Evolutionary conservation across 192 early-diverging fungal species (phyloP), one percentile per base, ranked within the genome.

Genomic region (Coemansia sp.): DNA sequence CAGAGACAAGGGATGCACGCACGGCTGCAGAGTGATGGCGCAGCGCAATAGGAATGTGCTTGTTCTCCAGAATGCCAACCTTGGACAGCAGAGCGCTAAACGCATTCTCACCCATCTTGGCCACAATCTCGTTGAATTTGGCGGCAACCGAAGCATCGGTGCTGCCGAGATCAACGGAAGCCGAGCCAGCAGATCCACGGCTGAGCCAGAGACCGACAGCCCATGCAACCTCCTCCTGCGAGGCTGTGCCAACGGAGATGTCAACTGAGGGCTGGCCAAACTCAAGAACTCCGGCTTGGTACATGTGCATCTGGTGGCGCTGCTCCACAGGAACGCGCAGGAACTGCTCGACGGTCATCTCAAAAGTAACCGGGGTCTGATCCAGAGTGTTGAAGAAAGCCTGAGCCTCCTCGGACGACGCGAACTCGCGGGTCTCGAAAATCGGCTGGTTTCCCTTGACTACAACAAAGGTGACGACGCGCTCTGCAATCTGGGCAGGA

Each of bases 291-390:
- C 15, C 64, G 27, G 70, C 59, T 10, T 19, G 50, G 56, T 66
- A 73, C 64, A 73, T 66, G 38, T 52, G 50, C 7, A 22, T 12
- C 3, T 43, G 30, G 44, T 58, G n/a, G 53, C 70, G 70, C 15
- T 62, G 52, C 11, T 17, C 37, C 49, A 13, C 52, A 2, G 63
- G 59, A 18, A 62, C 55, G 38, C 30, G 15, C 25, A 59, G 49
- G 52, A 47, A 73, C 46, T 62, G 59, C 64, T 66, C 70, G 15
- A 73, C 70, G 9, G 70, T 73, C 13, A 55, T 37, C 70, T 73
- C 70, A 39, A 62, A 73, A 6, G 1, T 25, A 7, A 62, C 2
- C 4, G 70, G 60, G 1, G 55, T 14, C 52, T 66, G 65, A 45
- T 50, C 56, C 43, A 45, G 54, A 0, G 41, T 47, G 2, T 40